Conservation (phyloP, 495 filamentous ascomycete species). For the Penicillium coffeae region DNA sequence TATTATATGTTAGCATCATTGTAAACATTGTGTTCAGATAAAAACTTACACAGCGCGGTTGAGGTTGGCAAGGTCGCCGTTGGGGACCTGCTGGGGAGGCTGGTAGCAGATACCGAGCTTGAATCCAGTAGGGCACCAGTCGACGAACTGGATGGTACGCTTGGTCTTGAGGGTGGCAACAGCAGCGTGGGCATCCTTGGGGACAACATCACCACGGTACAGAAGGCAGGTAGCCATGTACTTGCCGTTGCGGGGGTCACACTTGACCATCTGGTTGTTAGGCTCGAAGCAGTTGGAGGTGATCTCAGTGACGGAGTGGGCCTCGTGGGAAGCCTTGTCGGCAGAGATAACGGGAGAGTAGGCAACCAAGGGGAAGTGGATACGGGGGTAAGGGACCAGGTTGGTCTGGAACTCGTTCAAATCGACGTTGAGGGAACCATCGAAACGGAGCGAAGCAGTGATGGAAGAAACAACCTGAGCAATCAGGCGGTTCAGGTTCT, state of each 20-base stretch:
- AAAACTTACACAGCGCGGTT: conserved; percentile 89
- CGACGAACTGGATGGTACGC: conserved; percentile 97
- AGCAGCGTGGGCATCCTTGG: conserved; percentile 87
- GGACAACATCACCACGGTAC: conserved; percentile 97
- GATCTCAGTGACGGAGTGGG: conserved; percentile 65
- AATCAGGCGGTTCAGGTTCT: conserved; percentile 97
- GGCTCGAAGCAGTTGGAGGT: conserved; percentile 70
- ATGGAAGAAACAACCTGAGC: conserved; percentile 99
- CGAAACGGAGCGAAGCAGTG: conserved; percentile 96
- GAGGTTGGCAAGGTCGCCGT: conserved; percentile 94
- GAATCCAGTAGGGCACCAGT: conserved; percentile 99
- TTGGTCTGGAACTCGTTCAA: conserved; percentile 99
- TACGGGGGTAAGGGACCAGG: conserved; percentile 96
- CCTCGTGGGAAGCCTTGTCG: conserved; percentile 90
- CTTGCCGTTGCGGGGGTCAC: conserved; percentile 97
- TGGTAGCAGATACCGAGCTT: conserved; percentile 99
- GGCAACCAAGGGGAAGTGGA: conserved; percentile 97
- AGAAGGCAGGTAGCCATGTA: conserved; percentile 99
- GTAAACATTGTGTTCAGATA: background rate
- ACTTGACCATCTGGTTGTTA: conserved; percentile 98
- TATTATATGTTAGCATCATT: conserved; percentile 18
- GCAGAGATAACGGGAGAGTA: conserved; percentile 94
- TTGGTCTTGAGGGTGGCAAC: conserved; percentile 97
- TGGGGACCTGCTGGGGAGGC: conserved; percentile 89
- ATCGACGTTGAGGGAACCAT: conserved; percentile 98